Evolutionary conservation across 805 yeast species (phyloP).

Genomic region (Cyberlindnera mrakii): DNA sequence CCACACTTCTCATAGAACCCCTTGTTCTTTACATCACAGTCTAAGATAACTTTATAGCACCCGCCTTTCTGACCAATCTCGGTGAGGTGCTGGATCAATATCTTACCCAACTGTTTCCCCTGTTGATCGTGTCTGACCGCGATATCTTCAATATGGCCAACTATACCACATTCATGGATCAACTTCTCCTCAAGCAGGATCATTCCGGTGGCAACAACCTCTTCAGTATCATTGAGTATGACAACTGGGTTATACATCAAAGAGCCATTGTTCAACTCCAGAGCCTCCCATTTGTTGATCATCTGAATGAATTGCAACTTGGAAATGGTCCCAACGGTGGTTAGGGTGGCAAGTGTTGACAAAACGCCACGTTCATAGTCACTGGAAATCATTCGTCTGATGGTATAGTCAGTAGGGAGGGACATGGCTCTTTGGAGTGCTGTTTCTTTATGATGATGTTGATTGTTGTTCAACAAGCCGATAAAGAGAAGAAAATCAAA

Average conservation of each 20-base stretch:
- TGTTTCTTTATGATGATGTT: background rate
- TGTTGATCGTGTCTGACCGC: slow-evolving; percentile 72
- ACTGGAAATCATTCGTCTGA: slow-evolving; percentile 47
- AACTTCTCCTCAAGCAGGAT: slow-evolving; percentile 73
- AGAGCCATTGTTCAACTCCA: slow-evolving; percentile 20
- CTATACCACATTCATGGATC: slow-evolving; percentile 78
- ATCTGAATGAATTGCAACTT: slow-evolving; percentile 42
- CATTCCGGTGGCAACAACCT: slow-evolving; percentile 79
- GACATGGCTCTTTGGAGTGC: slow-evolving; percentile 1
- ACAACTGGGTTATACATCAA: slow-evolving; percentile 62
- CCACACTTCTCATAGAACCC: slow-evolving; percentile 90
- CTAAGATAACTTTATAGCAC: slow-evolving; percentile 85
- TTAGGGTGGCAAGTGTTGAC: slow-evolving; percentile 58
- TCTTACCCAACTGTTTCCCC: slow-evolving; percentile 75
- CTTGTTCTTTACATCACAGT: slow-evolving; percentile 78
- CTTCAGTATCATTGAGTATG: slow-evolving; percentile 39
- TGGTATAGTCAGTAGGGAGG: slow-evolving; percentile 61
- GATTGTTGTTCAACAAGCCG: background rate
- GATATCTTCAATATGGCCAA: slow-evolving; percentile 94
- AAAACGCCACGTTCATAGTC: slow-evolving; percentile 65
- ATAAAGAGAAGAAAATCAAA: too few relatives aligned
- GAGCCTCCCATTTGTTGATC: slow-evolving; percentile 51
- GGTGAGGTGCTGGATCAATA: slow-evolving; percentile 57
- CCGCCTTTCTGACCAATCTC: slow-evolving; percentile 53
- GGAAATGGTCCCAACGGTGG: slow-evolving; percentile 76